These are phyloP conservation scores for Curvularia eragrostidis DNA, from an alignment of 2,329 filamentous ascomycete genomes.

Conservation along the genomic window DNA sequence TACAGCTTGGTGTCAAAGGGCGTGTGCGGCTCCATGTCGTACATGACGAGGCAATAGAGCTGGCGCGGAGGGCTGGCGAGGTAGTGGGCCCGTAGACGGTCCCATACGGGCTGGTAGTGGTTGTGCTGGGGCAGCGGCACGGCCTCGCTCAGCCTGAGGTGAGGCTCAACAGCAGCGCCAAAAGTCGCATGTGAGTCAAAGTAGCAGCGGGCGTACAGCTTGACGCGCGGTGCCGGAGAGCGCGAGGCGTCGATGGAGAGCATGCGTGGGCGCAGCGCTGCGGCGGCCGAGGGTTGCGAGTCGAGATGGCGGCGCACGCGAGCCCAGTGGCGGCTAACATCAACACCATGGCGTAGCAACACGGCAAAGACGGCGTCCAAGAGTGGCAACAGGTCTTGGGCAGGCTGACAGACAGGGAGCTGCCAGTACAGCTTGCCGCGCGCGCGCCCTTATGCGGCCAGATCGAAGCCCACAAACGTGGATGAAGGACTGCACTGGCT, in stretches of 20 bases:
- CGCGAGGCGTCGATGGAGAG: neutral
- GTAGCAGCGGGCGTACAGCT: conserved; percentile 3
- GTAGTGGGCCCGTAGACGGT: neutral
- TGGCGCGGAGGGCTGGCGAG: neutral
- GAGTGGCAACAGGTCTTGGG: neutral
- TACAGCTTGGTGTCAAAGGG: neutral
- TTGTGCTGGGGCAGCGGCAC: neutral
- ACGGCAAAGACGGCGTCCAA: neutral
- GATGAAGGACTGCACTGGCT: neutral
- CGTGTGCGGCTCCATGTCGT: neutral
- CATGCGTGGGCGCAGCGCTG: neutral
- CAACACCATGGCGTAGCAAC: neutral
- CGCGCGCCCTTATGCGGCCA: neutral
- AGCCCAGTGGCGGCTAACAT: neutral
- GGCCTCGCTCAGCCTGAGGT: neutral
- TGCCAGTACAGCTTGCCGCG: neutral
- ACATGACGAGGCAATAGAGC: neutral
- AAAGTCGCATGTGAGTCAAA: conserved; percentile 3
- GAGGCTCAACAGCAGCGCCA: neutral
- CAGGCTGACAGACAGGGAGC: neutral
- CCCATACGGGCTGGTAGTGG: conserved; percentile 1
- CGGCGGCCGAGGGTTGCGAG: neutral
- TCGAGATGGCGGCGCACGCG: neutral
- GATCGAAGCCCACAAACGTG: neutral
- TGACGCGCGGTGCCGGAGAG: conserved; percentile 1